Base-by-base conservation (phyloP, 176 grass and related monocot species). In the Elymus sibiricus region DNA sequence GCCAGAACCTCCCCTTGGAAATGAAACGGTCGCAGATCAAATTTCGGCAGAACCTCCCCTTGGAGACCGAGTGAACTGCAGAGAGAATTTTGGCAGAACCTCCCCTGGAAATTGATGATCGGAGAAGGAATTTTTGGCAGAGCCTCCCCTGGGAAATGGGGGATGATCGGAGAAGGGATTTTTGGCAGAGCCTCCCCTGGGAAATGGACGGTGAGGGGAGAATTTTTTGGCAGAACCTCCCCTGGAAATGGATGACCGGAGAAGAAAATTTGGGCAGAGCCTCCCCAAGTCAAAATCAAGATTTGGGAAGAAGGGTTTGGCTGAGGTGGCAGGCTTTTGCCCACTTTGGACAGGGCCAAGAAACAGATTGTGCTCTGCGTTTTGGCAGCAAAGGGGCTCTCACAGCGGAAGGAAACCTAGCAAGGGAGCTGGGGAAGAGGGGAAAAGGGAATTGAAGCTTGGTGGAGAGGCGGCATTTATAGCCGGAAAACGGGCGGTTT, bases 391-490 rank as follows among this genome's bases (percentile, higher is more conserved):
- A n/a, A n/a, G n/a, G 37, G 5, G 37, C 37, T 38, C 37, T 38
- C 38, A 39, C 38, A 9, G 38, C 38, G 80, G 74, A 83, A 78
- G 49, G 24, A 74, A 95, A 79, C 86, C 79, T 89, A 90, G 74
- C 77, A 85, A 82, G 70, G 90, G 79, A 90, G 47, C 0, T 86
- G 75, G 44, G 86, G 73, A 87, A 83, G 79, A 82, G 86, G 90
- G 88, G 93, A 87, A 95, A 98, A 98, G 96, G 96, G 96, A 95
- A 92, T 92, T 98, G 92, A 58, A 51, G 86, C 86, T 7, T 89
- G 86, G 88, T 79, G 77, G 76, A 84, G 90, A 58, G 84, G 34
- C 76, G 65, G 8, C 68, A 92, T 98, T 98, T 98, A 95, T 98
- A 98, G 83, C 75, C 43, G 24, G 49, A 82, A 75, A 89, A n/a